Base-by-base conservation (phyloP, 2,329 filamentous ascomycete species). In the Hypoxylon sp. region DNA sequence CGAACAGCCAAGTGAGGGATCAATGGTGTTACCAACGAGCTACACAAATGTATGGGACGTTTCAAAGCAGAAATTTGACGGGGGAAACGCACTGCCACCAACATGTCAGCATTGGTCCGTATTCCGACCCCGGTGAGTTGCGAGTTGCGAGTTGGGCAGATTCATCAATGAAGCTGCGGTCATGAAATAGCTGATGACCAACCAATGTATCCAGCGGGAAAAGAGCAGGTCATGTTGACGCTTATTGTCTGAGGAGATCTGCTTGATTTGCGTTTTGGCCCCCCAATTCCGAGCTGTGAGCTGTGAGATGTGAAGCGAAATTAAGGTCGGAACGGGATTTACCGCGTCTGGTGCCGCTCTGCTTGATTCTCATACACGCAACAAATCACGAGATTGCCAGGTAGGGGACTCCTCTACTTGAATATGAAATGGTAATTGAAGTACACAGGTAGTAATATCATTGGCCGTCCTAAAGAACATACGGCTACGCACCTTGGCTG, bases 391-490 rank as follows among this genome's bases (percentile, higher is more conserved):
- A 12, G 19, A 30, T 41, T 34, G 12, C 11, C 2, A 7, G 29
- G 43, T 43, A 51, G 9, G 19, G 21, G 29, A 14, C 11, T 37
- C 14, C 5, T 46, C 27, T 3, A 32, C 25, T 27, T 37, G 19
- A n/a, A n/a, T 47, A 56, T 41, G 16, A 51, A 46, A 12, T 39
- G 29, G 45, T 29, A 52, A 25, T 46, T 12, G n/a, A 30, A 23
- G 2, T 61, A 56, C 21, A 47, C 30, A n/a, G 43, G 45, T 48
- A 54, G 11, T 41, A 27, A 52, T 64, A 56, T 62, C 58, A 50
- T 52, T 59, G 34, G 9, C 52, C 27, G 25, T 29, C 32, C 16
- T 39, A n/a, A 52, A 29, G 45, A 55, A 58, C 30, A 52, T 32
- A 32, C 53, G 43, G 43, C 29, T 56, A 46, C 14, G 59, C 48